phyloP scores from a whole-genome alignment of 768 basidiomycete genomes.

The Pleurotus pulmonarius region DNA sequence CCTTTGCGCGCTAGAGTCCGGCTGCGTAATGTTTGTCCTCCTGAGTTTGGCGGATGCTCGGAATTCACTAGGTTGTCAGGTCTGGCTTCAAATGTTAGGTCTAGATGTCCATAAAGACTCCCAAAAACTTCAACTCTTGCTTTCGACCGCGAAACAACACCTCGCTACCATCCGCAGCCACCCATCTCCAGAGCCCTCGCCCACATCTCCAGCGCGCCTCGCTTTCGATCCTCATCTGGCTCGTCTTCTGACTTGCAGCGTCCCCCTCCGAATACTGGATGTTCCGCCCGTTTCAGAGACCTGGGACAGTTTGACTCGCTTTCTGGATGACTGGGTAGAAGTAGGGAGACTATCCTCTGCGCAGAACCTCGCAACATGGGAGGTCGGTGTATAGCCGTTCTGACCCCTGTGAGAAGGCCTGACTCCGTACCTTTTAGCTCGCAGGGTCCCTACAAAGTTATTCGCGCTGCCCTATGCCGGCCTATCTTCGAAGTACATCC shows the following conservation, averaged over 20 bases:
- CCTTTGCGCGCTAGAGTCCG: slow-evolving; percentile 49
- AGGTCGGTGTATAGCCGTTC: slow-evolving; percentile 35
- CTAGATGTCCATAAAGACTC: slow-evolving; percentile 33
- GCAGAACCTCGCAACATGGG: slow-evolving; percentile 53
- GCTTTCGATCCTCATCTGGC: slow-evolving; percentile 68
- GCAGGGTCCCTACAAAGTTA: slow-evolving; percentile 1
- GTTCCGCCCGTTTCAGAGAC: slow-evolving; percentile 44
- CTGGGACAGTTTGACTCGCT: slow-evolving; percentile 45
- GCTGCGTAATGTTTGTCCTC: slow-evolving; percentile 49
- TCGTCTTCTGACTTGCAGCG: slow-evolving; percentile 61
- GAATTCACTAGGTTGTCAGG: slow-evolving; percentile 24
- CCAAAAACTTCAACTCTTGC: slow-evolving; percentile 30
- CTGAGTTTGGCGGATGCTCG: slow-evolving; percentile 12
- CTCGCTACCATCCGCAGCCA: slow-evolving; percentile 35
- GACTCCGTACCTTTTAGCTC: neutral
- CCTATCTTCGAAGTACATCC: slow-evolving; percentile 61
- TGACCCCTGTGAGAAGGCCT: neutral
- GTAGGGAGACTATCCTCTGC: slow-evolving; percentile 40
- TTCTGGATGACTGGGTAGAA: slow-evolving; percentile 59
- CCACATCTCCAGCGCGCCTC: slow-evolving; percentile 43
- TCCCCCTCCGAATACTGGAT: slow-evolving; percentile 62
- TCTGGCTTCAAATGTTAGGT: slow-evolving; percentile 47
- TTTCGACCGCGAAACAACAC: slow-evolving; percentile 35
- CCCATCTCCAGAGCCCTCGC: slow-evolving; percentile 31
- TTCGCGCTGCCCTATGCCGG: slow-evolving; percentile 27